Evolutionary conservation across 108 stramenopile genomes (phyloP).

Genomic region (Conticribra guillardii): DNA sequence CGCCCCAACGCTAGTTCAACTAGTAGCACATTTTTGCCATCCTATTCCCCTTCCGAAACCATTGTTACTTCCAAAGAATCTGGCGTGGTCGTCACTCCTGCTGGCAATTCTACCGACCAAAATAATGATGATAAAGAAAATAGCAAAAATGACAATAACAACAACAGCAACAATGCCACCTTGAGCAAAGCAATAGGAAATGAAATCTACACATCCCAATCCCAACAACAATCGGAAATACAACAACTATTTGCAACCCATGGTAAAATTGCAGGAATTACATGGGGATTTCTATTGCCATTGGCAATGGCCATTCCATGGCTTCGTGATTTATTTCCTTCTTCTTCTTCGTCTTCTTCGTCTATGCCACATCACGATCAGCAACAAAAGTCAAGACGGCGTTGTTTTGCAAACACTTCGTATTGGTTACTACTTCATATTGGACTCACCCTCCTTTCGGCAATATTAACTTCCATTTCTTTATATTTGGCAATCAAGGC

Average conservation of each 20-base stretch:
- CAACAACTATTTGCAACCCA: slow-evolving; percentile 12
- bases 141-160: background rate
- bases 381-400: too few species aligned
- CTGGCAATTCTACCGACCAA: too few species aligned
- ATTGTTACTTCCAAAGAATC: background rate
- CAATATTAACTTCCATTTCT: slow-evolving; percentile 4
- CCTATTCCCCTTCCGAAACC: background rate
- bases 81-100: too few species aligned
- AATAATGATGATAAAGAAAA: background rate
- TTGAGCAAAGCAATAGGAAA: background rate
- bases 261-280: slow-evolving; percentile 5
- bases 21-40: background rate
- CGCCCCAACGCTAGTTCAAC: background rate
- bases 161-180: background rate
- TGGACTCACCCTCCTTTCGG: background rate
- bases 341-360: background rate
- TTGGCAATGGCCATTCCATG: slow-evolving; percentile 22
- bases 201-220: background rate
- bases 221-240: slow-evolving; percentile 1
- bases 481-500: slow-evolving; percentile 18
- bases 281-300: slow-evolving; percentile 13
- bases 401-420: background rate
- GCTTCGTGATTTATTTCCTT: slow-evolving; percentile 11
- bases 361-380: too few species aligned
- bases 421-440: slow-evolving; percentile 14